These are phyloP conservation scores for Skeletonema potamos DNA, from an alignment of 108 stramenopile species.

Conservation along the genomic window DNA sequence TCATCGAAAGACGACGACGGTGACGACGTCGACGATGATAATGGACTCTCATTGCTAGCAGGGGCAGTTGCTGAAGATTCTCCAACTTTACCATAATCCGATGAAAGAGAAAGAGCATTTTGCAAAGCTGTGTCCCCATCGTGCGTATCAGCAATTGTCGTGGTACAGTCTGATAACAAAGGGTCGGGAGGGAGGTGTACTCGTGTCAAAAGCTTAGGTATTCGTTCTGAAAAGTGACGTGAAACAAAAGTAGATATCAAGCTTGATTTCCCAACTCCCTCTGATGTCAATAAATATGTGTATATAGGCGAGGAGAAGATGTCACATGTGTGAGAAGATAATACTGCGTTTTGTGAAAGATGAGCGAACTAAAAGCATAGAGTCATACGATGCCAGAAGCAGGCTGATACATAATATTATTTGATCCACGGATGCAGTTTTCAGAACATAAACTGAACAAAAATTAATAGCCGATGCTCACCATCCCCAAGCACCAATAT, in stretches of 20 bases:
- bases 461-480: conserved; percentile 25
- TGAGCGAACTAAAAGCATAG: background rate
- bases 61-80: background rate
- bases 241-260: conserved; percentile 85
- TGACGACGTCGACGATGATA: background rate
- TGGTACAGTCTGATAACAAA: conserved; percentile 51
- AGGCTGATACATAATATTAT: no score
- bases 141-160: conserved; percentile 84
- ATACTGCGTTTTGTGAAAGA: no score
- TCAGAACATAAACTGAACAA: background rate
- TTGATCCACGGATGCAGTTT: no score
- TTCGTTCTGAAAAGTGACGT: conserved; percentile 75
- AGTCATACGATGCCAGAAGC: background rate
- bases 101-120: conserved; percentile 39
- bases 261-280: conserved; percentile 85
- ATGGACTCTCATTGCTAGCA: background rate
- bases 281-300: conserved; percentile 33
- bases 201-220: conserved; percentile 78
- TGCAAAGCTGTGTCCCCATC: conserved; percentile 67
- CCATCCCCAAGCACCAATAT: conserved; percentile 82
- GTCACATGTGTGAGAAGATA: background rate
- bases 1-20: conserved; percentile 4
- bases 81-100: background rate
- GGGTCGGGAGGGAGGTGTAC: conserved; percentile 81
- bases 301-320: conserved; percentile 6